Percentiles rank a stretch among this genome's conserved stretches.
These are phyloP conservation scores for Aureobasidium sp. DNA, from an alignment of 2,329 filamentous ascomycete species.

Conservation along the genomic window DNA sequence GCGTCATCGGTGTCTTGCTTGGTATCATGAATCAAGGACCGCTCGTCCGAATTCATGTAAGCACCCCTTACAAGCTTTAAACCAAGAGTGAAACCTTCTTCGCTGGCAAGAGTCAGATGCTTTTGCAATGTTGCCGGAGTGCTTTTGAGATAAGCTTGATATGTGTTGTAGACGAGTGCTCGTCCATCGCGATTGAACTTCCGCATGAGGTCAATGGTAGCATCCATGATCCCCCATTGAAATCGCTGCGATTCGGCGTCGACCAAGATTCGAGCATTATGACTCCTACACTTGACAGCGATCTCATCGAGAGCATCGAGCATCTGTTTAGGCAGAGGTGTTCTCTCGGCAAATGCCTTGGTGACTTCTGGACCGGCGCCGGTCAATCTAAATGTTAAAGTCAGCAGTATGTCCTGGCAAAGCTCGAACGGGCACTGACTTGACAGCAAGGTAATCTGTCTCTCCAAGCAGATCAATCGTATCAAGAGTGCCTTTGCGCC, in stretches of 20 bases:
- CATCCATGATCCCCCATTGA: conserved; percentile 46
- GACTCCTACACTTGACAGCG: conserved; percentile 29
- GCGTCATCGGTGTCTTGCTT: conserved; percentile 24
- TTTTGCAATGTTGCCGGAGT: conserved; percentile 39
- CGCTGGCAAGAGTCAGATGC: conserved; percentile 33
- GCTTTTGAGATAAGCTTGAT: conserved; percentile 47
- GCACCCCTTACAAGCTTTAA: conserved; percentile 49
- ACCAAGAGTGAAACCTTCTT: conserved; percentile 43
- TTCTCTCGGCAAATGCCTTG: conserved; percentile 30
- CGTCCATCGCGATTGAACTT: conserved; percentile 41
- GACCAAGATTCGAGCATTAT: conserved; percentile 41
- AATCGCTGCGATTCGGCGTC: conserved; percentile 49
- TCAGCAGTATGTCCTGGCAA: background rate
- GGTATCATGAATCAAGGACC: conserved; percentile 24
- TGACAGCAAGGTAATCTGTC: conserved; percentile 47
- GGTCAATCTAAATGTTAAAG: conserved; percentile 32
- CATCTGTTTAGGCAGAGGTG: conserved; percentile 22
- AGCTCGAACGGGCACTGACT: conserved; percentile 29
- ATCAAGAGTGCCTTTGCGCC: conserved; percentile 47
- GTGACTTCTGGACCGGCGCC: conserved; percentile 42
- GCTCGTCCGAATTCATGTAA: conserved; percentile 44
- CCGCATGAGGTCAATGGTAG: conserved; percentile 48
- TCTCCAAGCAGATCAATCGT: conserved; percentile 46
- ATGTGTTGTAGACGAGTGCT: conserved; percentile 43
- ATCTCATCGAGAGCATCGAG: conserved; percentile 30